These are phyloP conservation scores for Fomitopsis serialis DNA, from an alignment of 768 basidiomycete genomes.

Conservation along the genomic window DNA sequence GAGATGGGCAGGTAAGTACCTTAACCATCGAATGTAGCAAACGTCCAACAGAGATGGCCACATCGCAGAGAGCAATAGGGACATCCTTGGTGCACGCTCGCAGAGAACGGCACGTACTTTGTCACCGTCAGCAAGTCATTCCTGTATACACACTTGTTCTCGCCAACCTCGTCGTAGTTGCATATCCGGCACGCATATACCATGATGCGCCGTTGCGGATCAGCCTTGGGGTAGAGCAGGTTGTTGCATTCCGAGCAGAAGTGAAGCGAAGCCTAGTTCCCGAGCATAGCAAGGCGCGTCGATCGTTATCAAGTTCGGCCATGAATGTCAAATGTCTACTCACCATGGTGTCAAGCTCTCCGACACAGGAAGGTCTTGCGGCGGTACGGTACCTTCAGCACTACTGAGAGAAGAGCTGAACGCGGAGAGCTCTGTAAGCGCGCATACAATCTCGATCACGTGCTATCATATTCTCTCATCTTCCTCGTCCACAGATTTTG, in stretches of 20 bases:
- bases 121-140: slow-evolving; percentile 93
- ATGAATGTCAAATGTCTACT: too few species aligned
- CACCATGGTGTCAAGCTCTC: too few species aligned
- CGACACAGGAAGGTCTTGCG: too few species aligned
- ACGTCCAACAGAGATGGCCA: background rate
- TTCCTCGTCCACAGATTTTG: too few species aligned
- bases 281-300: background rate
- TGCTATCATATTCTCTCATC: too few species aligned
- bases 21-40: background rate
- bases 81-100: background rate
- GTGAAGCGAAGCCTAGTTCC: slow-evolving; percentile 67
- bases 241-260: slow-evolving; percentile 97
- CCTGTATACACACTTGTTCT: slow-evolving; percentile 86
- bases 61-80: background rate
- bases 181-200: slow-evolving; percentile 93
- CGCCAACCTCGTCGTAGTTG: slow-evolving; percentile 75
- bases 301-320: too few species aligned
- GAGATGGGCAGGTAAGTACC: background rate
- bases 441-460: too few species aligned
- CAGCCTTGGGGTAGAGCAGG: slow-evolving; percentile 89
- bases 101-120: slow-evolving; percentile 48
- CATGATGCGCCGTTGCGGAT: slow-evolving; percentile 78
- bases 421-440: too few species aligned
- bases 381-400: too few species aligned
- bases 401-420: too few species aligned